Base-by-base conservation (phyloP, 345 rosid species). In the Stellera chamaejasme region DNA sequence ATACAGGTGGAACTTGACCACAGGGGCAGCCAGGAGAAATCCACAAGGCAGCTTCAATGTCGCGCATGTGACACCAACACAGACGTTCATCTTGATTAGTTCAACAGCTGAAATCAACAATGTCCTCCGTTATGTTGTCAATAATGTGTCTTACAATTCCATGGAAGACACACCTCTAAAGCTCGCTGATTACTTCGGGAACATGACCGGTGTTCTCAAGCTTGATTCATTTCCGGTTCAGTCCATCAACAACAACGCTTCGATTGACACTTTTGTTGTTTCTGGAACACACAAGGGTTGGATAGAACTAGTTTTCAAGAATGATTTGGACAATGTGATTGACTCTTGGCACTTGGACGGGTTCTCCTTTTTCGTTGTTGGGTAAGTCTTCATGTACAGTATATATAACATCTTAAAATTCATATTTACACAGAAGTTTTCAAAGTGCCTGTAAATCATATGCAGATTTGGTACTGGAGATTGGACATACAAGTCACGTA, bases 301-400 rank as follows among this genome's bases (percentile, higher is more conserved):
- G 82, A 42, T 78, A 5, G 82, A 80, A 55, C 45, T 76, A 15
- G 82, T 83, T 12, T 66, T 83, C 44, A 44, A 51, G 48, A 83
- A 78, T 51, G 56, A 62, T 25, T 13, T 69, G 11, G 65, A 56
- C 10, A 32, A 32, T 32, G 64, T 11, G 44, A 70, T 78, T 48
- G 83, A 80, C 60, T 72, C 83, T 14, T 83, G 90, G 85, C 83
- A 80, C 52, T 69, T 83, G 41, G 80, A 80, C 47, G 85, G 90
- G 10, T 83, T 63, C 23, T 55, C 81, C 2, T 73, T 82, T 68
- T 74, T 39, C 7, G 76, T 75, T 23, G 79, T 79, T 11, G 85
- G 77, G 82, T 73, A 62, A 65, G 54, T 55, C 8, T 8, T 32
- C 8, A 32, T 19, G 23, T 19, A 19, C 23, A 19, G 23, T 19